Evolutionary conservation across 2,329 filamentous ascomycete species (phyloP), one percentile per base, ranked within the genome.

Genomic region (Aspergillus ruber): DNA sequence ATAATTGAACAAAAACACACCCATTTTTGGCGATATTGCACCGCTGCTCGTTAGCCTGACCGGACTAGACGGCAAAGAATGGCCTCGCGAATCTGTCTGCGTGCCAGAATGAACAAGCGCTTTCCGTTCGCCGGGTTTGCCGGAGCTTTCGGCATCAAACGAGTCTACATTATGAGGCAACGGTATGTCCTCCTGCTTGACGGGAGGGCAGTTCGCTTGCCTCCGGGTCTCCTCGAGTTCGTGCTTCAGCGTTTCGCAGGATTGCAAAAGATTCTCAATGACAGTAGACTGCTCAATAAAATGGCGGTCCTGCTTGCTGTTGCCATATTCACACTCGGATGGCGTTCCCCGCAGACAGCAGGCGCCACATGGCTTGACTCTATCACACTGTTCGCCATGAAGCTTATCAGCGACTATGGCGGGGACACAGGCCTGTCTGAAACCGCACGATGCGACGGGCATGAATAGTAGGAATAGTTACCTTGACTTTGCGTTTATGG

Each of bases 401-500:
- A n/a, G n/a, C 38, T 23, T 25, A 43, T 43, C 27, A 43, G 42
- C 36, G 8, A 39, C 12, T 29, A 5, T 43, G 40, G 9, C 8
- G 15, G 17, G 20, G 17, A 42, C 13, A 23, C 21, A 21, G 21
- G 21, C 20, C 20, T 20, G 20, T 20, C 20, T 20, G 20, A 20
- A 20, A 20, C 20, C 20, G 20, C 20, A 20, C 20, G 15, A 13
- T 4, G 18, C 35, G 29, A 10, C 23, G 49, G 20, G 8, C 20
- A 10, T 6, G 13, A 9, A 18, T 41, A n/a, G 9, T 21, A 35
- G 3, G 17, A 12, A 35, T 27, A 15, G 20, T 12, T 57, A 64
- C 61, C 58, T 64, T 64, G n/a, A 64, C 60, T 55, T 64, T 64
- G 45, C 61, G 60, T 52, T 58, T 63, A 43, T 61, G 59, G 46